A percentile compares a stretch with the other conserved stretches of the same genome.
Evolutionary conservation across 805 yeast genomes (phyloP).

Genomic region (Saturnispora galanensis): DNA sequence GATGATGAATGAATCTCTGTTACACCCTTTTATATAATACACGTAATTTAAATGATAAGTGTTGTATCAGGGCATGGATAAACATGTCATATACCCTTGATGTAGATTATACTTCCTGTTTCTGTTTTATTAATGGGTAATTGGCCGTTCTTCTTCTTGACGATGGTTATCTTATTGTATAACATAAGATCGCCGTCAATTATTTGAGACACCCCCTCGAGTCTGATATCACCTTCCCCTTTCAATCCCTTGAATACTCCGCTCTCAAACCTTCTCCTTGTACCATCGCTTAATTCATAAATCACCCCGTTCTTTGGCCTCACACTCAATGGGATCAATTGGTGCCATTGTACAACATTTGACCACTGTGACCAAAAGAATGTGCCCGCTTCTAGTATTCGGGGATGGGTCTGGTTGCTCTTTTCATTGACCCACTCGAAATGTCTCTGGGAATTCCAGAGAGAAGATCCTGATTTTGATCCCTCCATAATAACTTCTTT

Average conservation of each 20-base stretch:
- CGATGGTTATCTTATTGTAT: too few relatives aligned
- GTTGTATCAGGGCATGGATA: too few relatives aligned
- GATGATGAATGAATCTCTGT: constrained; percentile 5
- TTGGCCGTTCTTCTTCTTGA: too few relatives aligned
- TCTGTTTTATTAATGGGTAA: too few relatives aligned
- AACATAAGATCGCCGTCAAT: too few relatives aligned
- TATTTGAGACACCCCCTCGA: too few relatives aligned
- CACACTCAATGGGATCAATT: background rate
- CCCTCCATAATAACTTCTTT: constrained; percentile 5
- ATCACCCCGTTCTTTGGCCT: background rate
- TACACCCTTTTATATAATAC: background rate
- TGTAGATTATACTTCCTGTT: too few relatives aligned
- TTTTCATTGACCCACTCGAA: constrained; percentile 6
- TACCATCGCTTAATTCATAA: too few relatives aligned
- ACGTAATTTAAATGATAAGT: background rate
- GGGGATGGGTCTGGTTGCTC: background rate
- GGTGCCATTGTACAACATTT: background rate
- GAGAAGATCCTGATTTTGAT: background rate
- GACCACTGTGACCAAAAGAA: constrained; percentile 6
- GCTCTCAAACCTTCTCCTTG: too few relatives aligned
- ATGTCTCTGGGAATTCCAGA: constrained; percentile 5
- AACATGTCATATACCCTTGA: too few relatives aligned
- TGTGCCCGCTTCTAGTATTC: background rate
- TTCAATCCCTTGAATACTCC: too few relatives aligned
- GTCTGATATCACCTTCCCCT: too few relatives aligned